phyloP scores from a whole-genome alignment of 2,329 filamentous ascomycete species.

The Aureobasidium sp. region DNA sequence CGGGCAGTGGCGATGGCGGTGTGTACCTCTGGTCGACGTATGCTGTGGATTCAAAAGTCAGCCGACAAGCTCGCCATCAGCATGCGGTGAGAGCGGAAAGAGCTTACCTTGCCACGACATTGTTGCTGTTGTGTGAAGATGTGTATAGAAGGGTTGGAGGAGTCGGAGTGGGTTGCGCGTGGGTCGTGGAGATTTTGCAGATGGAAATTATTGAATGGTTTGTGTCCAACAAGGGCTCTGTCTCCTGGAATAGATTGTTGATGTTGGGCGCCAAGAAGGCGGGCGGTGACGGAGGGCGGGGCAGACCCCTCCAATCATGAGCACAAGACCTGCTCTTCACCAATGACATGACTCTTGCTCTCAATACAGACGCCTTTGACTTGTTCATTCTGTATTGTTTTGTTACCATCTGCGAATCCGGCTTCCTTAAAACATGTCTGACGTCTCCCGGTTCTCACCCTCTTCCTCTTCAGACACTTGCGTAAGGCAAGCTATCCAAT shows the following conservation, averaged over 20 bases:
- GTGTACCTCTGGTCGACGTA: constrained; percentile 54
- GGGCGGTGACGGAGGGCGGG: constrained; percentile 11
- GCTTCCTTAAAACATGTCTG: no score
- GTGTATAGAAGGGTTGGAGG: neutral
- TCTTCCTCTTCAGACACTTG: constrained; percentile 8
- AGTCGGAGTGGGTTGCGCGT: constrained; percentile 10
- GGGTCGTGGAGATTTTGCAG: neutral
- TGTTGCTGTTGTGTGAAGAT: constrained; percentile 23
- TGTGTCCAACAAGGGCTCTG: neutral
- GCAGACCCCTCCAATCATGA: constrained; percentile 9
- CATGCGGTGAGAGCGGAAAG: neutral
- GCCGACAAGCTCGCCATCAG: constrained; percentile 14
- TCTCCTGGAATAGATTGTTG: constrained; percentile 10
- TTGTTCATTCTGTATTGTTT: no score
- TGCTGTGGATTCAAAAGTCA: constrained; percentile 31
- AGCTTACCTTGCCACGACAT: constrained; percentile 69
- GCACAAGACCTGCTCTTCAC: neutral
- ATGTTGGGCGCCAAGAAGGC: constrained; percentile 7
- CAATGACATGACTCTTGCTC: neutral
- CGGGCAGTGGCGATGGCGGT: neutral
- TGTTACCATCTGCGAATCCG: no score
- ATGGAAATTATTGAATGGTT: neutral
- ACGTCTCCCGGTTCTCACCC: no score
- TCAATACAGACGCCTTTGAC: neutral
- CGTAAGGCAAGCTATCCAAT: constrained; percentile 1